phyloP scores from a whole-genome alignment of 306 rosid genomes.

The Pyrus pyrifolia region DNA sequence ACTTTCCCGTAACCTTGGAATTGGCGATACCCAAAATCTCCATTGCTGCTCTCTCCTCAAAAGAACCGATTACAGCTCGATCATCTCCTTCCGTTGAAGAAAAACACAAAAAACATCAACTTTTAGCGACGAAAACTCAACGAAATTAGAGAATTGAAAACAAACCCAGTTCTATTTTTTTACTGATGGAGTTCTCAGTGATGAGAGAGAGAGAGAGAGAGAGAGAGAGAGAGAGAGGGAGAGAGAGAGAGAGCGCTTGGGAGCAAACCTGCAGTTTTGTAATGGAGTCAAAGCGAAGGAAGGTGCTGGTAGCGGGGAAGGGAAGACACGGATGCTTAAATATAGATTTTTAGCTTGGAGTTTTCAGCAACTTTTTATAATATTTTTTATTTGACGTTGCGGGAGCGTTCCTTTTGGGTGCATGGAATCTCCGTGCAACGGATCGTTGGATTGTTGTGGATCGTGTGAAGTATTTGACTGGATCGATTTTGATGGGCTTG shows the following conservation, averaged over 20 bases:
- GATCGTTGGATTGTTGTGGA: not conserved
- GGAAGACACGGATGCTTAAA: not conserved
- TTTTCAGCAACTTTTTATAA: not conserved
- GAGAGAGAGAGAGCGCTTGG: not conserved
- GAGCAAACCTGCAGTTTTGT: not conserved
- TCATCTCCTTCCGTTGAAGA: not conserved
- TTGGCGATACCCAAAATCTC: slow-evolving; percentile 10
- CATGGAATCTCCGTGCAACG: not conserved
- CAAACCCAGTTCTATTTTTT: not conserved
- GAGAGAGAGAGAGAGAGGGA: not conserved
- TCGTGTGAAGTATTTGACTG: not conserved
- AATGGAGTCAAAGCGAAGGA: slow-evolving; percentile 18
- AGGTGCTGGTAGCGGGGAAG: slow-evolving; percentile 3
- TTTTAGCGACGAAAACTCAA: not conserved
- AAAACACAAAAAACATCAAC: not conserved
- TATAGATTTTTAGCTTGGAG: not conserved
- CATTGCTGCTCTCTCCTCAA: slow-evolving; percentile 24
- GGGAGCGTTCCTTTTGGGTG: not conserved
- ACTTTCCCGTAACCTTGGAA: slow-evolving; percentile 8
- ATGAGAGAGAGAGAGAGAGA: not conserved
- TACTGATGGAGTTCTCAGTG: not conserved
- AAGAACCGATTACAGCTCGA: not conserved
- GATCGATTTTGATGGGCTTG: not conserved
- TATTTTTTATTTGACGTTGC: not conserved
- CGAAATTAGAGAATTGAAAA: not conserved